phyloP scores from a whole-genome alignment of 306 rosid genomes.

The Delonix regia region DNA sequence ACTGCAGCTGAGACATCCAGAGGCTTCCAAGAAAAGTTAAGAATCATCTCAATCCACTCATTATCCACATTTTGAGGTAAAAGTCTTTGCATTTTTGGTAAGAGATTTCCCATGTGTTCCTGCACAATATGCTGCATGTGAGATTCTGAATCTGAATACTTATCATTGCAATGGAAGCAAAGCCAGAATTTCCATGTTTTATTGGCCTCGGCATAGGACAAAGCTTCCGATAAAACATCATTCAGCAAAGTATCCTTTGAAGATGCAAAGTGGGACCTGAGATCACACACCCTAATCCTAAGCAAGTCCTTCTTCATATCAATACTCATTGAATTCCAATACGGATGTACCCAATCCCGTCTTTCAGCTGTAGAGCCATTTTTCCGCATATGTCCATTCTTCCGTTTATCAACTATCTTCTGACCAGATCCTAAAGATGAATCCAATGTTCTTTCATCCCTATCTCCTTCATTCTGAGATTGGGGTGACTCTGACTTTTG shows the following conservation, averaged over 20 bases:
- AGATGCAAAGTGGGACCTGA: constrained; percentile 51
- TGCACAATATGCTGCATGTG: constrained; percentile 62
- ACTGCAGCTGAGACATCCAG: constrained; percentile 54
- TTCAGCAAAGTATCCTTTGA: constrained; percentile 50
- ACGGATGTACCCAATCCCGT: constrained; percentile 55
- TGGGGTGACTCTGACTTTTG: constrained; percentile 57
- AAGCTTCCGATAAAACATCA: constrained; percentile 58
- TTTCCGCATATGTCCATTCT: constrained; percentile 45
- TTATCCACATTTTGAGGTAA: constrained; percentile 58
- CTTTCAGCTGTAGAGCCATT: constrained; percentile 55
- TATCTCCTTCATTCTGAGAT: constrained; percentile 44
- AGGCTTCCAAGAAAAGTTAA: constrained; percentile 60
- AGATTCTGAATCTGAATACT: constrained; percentile 50
- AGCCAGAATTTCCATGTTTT: constrained; percentile 65
- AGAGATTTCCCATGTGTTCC: constrained; percentile 61
- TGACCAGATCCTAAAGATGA: constrained; percentile 42
- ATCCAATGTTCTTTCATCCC: constrained; percentile 45
- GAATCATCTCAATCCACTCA: constrained; percentile 64
- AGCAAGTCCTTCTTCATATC: constrained; percentile 60
- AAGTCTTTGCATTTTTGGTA: constrained; percentile 56
- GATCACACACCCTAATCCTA: constrained; percentile 50
- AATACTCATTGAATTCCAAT: constrained; percentile 54
- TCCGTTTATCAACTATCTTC: constrained; percentile 52
- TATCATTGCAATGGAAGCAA: constrained; percentile 59
- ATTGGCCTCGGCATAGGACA: constrained; percentile 51